Conservation (phyloP, 2,329 filamentous ascomycete genomes). For the Penicillium palitans region DNA sequence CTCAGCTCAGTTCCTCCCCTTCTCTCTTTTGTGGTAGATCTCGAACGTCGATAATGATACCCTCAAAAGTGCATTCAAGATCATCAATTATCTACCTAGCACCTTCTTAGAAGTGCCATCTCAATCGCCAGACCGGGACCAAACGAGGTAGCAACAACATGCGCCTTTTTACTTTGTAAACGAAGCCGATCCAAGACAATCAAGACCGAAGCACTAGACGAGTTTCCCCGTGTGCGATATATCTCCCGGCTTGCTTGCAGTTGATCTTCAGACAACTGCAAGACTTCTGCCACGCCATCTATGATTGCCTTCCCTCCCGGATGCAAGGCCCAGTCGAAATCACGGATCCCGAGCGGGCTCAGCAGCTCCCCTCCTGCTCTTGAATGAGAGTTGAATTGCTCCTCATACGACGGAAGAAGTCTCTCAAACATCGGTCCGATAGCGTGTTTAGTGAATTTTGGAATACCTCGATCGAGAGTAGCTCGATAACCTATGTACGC, state of each 20-base stretch:
- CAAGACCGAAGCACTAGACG: constrained; percentile 3
- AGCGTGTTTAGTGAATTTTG: background rate
- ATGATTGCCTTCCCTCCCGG: constrained; percentile 1
- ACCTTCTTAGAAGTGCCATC: background rate
- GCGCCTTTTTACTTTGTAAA: background rate
- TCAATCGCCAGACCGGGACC: constrained; percentile 3
- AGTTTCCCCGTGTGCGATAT: constrained; percentile 4
- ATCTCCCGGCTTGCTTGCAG: background rate
- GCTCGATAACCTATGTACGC: background rate
- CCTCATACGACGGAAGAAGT: background rate
- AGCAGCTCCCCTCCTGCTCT: background rate
- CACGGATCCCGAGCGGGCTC: background rate
- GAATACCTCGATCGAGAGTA: background rate
- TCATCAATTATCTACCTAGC: background rate
- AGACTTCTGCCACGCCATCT: background rate
- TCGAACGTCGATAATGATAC: no score
- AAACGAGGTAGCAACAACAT: constrained; percentile 3
- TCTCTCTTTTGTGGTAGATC: no score
- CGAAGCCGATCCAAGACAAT: constrained; percentile 5
- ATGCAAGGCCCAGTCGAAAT: constrained; percentile 7
- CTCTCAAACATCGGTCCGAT: constrained; percentile 1
- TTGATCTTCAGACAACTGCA: background rate
- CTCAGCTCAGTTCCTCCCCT: no score
- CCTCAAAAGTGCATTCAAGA: no score
- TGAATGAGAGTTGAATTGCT: background rate